Percentiles rank a stretch among this genome's conserved stretches.
Evolutionary conservation across 1,284 basidiomycete species (phyloP).

Genomic region (Serendipita sp.): DNA sequence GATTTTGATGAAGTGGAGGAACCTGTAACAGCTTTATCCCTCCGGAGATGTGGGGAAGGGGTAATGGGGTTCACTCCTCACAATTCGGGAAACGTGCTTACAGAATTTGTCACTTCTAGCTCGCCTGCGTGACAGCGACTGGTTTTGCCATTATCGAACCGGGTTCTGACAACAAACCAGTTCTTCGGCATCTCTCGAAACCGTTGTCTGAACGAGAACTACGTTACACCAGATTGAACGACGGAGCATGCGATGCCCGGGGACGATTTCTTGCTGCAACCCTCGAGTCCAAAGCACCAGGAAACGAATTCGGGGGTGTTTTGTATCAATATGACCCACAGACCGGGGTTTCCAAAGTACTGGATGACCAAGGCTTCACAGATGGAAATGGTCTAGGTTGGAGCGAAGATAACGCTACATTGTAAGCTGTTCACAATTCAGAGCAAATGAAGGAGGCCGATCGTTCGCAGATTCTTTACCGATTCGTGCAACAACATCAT

Average conservation of each 20-base stretch:
- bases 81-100: not conserved
- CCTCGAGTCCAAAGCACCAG: constrained; percentile 36
- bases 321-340: constrained; percentile 45
- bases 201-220: constrained; percentile 32
- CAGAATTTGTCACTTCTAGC: constrained; percentile 21
- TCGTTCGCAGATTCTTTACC: constrained; percentile 38
- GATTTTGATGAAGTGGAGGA: constrained; percentile 34
- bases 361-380: constrained; percentile 33
- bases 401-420: constrained; percentile 43
- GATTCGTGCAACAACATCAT: constrained; percentile 49
- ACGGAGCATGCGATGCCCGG: constrained; percentile 48
- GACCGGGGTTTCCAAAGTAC: constrained; percentile 30
- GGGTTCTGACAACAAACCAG: constrained; percentile 21
- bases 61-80: constrained; percentile 19
- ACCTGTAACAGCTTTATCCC: constrained; percentile 38
- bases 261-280: constrained; percentile 55
- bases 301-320: constrained; percentile 21
- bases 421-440: constrained; percentile 26
- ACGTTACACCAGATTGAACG: constrained; percentile 46
- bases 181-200: constrained; percentile 32
- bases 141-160: constrained; percentile 38
- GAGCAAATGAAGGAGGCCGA: not conserved
- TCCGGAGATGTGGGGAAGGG: constrained; percentile 32
- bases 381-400: constrained; percentile 53
- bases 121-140: constrained; percentile 38